Evolutionary conservation across 1,284 basidiomycete species (phyloP), one percentile per base, ranked within the genome.

Genomic region (Marasmius tenuissimus): DNA sequence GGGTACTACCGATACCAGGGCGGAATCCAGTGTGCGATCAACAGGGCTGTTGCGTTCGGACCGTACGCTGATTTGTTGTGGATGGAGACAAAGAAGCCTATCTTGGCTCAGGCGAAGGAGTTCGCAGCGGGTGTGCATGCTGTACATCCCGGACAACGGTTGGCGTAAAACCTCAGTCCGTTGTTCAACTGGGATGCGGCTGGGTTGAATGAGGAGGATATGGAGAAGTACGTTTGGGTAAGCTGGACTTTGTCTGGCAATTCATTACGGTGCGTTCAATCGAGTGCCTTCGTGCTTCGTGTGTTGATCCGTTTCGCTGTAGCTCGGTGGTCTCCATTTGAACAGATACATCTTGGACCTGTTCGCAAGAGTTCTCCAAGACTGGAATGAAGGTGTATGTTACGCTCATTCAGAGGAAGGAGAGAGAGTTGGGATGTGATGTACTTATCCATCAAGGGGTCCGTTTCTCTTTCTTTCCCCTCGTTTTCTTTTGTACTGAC

Each of bases 51-150:
- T 66, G 96, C 94, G 38, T 99, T 95, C 71, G 95, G 95, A 27
- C 96, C 94, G 1, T 94, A 97, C 76, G 91, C 94, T 45, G 96
- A 98, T 75, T 78, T 96, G 59, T 73, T 96, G 66, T 96, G 95
- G 95, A 97, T 97, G 95, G 97, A 99, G 84, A 99, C 97, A 65
- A 96, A 96, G 83, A 92, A 87, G 71, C 97, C 97, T n/a, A 97
- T 98, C 76, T 81, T 97, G 55, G 78, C 88, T 1, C 97, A 99
- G 78, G 97, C 97, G 38, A 87, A 86, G 72, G 94, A 98, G 81
- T 99, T 99, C 72, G 90, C 96, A 9, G 82, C 85, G 20, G 94
- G 95, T 58, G 94, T 98, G 42, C 93, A 93, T 69, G 85, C 86
- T 34, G 89, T 80, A 55, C 83, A 85, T 70, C 94, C 94, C 1